Evolutionary conservation across 352 stramenopile species (phyloP).

Genomic region (Phytopythium cucurbitacearum): DNA sequence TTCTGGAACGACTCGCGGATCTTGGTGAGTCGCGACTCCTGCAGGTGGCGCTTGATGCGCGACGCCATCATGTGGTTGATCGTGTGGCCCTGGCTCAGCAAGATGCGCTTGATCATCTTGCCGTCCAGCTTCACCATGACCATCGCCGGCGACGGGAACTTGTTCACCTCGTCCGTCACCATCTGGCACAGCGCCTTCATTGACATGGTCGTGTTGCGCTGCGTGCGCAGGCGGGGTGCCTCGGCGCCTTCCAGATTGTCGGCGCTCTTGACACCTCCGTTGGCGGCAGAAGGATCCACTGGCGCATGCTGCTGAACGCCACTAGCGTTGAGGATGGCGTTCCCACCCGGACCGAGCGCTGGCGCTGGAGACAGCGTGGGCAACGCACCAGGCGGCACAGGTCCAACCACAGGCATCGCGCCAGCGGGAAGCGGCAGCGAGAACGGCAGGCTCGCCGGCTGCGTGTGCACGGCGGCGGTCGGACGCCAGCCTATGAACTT

Average conservation of each 20-base stretch:
- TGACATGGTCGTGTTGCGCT: slow-evolving; percentile 80
- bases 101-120: slow-evolving; percentile 66
- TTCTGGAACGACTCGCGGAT: slow-evolving; percentile 68
- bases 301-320: too few relatives aligned
- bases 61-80: slow-evolving; percentile 86
- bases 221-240: slow-evolving; percentile 14
- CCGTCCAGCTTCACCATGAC: slow-evolving; percentile 70
- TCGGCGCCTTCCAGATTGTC: neutral
- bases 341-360: neutral
- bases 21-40: slow-evolving; percentile 49
- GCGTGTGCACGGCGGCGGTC: neutral
- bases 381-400: neutral
- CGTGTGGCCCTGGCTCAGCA: slow-evolving; percentile 62
- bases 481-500: slow-evolving; percentile 74
- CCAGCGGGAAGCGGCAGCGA: slow-evolving; percentile 3
- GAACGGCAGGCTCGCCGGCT: slow-evolving; percentile 1
- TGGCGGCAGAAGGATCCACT: neutral
- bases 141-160: slow-evolving; percentile 50
- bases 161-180: slow-evolving; percentile 62
- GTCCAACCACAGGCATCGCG: neutral
- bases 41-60: slow-evolving; percentile 69
- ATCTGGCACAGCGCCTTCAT: slow-evolving; percentile 74
- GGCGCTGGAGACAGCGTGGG: slow-evolving; percentile 5
- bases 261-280: neutral
- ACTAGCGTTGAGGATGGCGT: neutral